Conservation (phyloP, 306 rosid genomes). For the Begonia masoniana region DNA sequence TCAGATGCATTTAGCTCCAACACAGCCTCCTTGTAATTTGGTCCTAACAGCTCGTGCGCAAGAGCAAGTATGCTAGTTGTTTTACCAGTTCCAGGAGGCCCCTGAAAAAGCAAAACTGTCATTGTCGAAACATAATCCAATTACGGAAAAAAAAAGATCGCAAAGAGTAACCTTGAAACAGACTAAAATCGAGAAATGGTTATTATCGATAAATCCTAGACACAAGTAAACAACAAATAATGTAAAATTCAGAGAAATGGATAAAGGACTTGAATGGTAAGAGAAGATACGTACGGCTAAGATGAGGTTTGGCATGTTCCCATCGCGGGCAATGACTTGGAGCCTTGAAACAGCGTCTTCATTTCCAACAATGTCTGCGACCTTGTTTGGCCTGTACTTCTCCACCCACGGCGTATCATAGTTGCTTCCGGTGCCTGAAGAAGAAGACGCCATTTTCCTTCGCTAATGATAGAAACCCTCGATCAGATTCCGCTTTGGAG, state of each 20-base stretch:
- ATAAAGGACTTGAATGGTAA: no score
- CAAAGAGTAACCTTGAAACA: background rate
- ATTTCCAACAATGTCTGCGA: constrained; percentile 78
- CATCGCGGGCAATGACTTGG: constrained; percentile 89
- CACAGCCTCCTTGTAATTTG: constrained; percentile 79
- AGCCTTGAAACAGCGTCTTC: constrained; percentile 81
- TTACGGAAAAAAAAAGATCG: background rate
- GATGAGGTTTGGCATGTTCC: constrained; percentile 91
- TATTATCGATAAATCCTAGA: background rate
- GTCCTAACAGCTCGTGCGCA: constrained; percentile 81
- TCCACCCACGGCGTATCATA: constrained; percentile 94
- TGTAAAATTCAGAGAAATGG: background rate
- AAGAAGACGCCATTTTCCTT: constrained; percentile 45
- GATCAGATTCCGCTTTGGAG: background rate
- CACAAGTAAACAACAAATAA: background rate
- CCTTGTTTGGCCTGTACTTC: constrained; percentile 81
- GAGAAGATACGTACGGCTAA: constrained; percentile 29
- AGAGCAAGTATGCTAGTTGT: constrained; percentile 92
- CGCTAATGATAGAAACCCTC: background rate
- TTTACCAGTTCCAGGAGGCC: constrained; percentile 96
- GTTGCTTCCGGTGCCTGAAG: constrained; percentile 18
- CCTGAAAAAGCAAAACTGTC: constrained; percentile 29
- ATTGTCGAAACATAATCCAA: constrained; percentile 4
- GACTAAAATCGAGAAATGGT: no score
- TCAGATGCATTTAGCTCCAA: constrained; percentile 90